Base-by-base conservation (phyloP, 768 basidiomycete species). In the Tephrocybe sp. region DNA sequence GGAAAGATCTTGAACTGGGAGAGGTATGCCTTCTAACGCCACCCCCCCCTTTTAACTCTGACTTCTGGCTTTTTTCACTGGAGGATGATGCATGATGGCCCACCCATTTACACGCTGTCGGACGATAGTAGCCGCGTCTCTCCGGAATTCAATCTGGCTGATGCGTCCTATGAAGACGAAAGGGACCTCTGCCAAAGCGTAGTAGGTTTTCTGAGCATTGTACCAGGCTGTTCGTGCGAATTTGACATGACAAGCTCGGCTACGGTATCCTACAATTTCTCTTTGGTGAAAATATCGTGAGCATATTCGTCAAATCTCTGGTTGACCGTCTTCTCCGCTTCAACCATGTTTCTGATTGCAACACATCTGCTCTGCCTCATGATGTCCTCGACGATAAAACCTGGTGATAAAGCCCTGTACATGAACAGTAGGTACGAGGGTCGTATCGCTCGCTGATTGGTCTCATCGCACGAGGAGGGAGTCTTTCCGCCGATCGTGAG, bases 1-100 rank as follows among this genome's bases (percentile, higher is more conserved):
- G 89, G 62, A 96, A 95, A 70, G 87, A 92, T 49, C 76, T 79
- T 33, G 88, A 91, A 62, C 73, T 68, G 48, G 75, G 67, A 61
- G 75, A 68, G 51, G 33, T 72, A 67, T 48, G 58, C 62, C 49
- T 6, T 60, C 42, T 45, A 1, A 22, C n/a, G n/a, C n/a, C n/a
- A n/a, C n/a, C n/a, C n/a, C n/a, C n/a, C n/a, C n/a, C n/a, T n/a
- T n/a, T n/a, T n/a, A n/a, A n/a, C n/a, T n/a, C n/a, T n/a, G n/a
- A n/a, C n/a, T n/a, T n/a, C n/a, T n/a, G n/a, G 22, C 44, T 44
- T 23, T 20, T 39, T 26, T 4, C n/a, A 38, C n/a, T 46, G 22
- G 55, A 52, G 49, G 34, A 39, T 52, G 59, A 57, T 60, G 54
- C 69, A 60, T 16, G 69, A 61, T 13, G 71, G 60, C 2, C 68